These are phyloP conservation scores for Scenedesmus sp. DNA, from an alignment of 163 green algal genomes.

Conservation along the genomic window DNA sequence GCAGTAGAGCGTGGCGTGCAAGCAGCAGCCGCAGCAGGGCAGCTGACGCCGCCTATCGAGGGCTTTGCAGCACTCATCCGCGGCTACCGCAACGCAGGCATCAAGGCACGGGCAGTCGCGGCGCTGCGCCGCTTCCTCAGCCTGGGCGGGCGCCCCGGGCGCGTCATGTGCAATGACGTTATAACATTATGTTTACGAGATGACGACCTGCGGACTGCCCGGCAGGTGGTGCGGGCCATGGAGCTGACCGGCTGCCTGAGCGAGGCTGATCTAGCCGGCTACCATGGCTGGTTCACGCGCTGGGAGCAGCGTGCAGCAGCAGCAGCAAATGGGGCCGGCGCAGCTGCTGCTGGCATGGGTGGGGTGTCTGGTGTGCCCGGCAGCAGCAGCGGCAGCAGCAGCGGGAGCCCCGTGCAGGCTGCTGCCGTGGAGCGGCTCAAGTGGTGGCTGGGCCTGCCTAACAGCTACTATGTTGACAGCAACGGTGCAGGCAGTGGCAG, in stretches of 20 bases:
- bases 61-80: conserved; percentile 41
- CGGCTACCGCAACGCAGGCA: conserved; percentile 32
- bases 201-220: conserved; percentile 20
- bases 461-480: conserved; percentile 45
- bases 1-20: conserved; percentile 1
- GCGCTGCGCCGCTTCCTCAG: conserved; percentile 36
- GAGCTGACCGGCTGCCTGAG: conserved; percentile 37
- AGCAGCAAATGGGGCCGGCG: neutral
- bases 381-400: neutral
- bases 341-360: neutral
- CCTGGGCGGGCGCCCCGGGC: conserved; percentile 32
- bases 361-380: neutral
- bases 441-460: conserved; percentile 53
- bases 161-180: conserved; percentile 44
- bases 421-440: conserved; percentile 45
- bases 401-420: neutral
- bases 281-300: conserved; percentile 46
- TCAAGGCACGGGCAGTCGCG: neutral
- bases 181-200: conserved; percentile 37
- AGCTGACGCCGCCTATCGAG: neutral
- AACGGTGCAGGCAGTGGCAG: neutral
- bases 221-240: conserved; percentile 54
- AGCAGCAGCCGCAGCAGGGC: conserved; percentile 12
- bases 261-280: neutral
- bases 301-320: conserved; percentile 23